Evolutionary conservation across 371 early-diverging fungal species (phyloP), one percentile per base, ranked within the genome.

Genomic region (Mycotypha africana): DNA sequence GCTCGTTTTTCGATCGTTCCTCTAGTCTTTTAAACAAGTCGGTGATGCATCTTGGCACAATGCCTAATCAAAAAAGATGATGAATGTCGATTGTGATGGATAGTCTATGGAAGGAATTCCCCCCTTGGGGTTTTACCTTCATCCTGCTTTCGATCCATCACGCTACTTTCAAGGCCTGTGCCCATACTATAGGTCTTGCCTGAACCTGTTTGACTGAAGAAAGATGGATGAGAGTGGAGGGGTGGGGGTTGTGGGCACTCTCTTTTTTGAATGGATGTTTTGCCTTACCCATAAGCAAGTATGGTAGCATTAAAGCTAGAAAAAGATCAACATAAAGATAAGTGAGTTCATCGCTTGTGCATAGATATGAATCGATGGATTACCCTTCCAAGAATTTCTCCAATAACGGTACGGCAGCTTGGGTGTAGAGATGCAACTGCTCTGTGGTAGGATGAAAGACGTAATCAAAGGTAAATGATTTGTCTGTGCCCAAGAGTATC

Each of bases 221-320:
- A n/a, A n/a, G n/a, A n/a, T n/a, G n/a, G n/a, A n/a, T n/a, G n/a
- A n/a, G n/a, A n/a, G n/a, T n/a, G n/a, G n/a, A n/a, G n/a, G n/a
- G n/a, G n/a, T n/a, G n/a, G n/a, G n/a, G n/a, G n/a, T n/a, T n/a
- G n/a, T n/a, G n/a, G n/a, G n/a, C n/a, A n/a, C n/a, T n/a, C n/a
- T n/a, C n/a, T n/a, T n/a, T n/a, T n/a, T n/a, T n/a, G n/a, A n/a
- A n/a, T n/a, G n/a, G n/a, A 11, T 15, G 31, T 26, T 19, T 4
- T 11, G 24, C 31, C 70, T 62, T 94, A 90, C 60, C 86, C 99
- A 70, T 98, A 98, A 38, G 98, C 97, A 26, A 98, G 81, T 41
- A 91, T 86, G 14, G 89, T 95, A 45, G 80, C 91, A 79, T 91
- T 96, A 80, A 73, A 46, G 19, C 30, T 45, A 20, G 14, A 21